phyloP scores from a whole-genome alignment of 768 basidiomycete species.

The Amanita muscaria region DNA sequence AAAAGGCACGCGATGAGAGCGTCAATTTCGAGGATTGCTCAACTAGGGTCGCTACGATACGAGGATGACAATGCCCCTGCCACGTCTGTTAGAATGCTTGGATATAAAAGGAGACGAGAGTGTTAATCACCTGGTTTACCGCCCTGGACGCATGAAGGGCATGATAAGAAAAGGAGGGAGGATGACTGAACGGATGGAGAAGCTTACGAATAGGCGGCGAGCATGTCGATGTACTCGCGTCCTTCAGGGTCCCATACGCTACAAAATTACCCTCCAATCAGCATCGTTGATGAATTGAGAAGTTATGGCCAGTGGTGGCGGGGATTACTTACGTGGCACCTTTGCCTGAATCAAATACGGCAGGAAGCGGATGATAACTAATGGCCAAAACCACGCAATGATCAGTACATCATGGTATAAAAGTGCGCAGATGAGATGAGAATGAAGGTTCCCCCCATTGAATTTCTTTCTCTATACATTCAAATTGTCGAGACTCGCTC shows the following conservation, averaged over 20 bases:
- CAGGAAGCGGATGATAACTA: slow-evolving; percentile 93
- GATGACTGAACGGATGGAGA: slow-evolving; percentile 1
- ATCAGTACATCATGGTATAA: slow-evolving; percentile 23
- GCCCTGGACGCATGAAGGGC: slow-evolving; percentile 37
- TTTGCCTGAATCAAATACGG: slow-evolving; percentile 85
- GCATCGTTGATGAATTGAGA: background rate
- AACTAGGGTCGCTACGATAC: slow-evolving; percentile 71
- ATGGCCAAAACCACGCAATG: slow-evolving; percentile 35
- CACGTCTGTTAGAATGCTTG: no score
- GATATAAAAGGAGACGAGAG: slow-evolving; percentile 6
- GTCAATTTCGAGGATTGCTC: slow-evolving; percentile 87
- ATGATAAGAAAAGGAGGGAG: slow-evolving; percentile 1
- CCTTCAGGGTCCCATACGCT: slow-evolving; percentile 94
- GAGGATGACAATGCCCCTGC: slow-evolving; percentile 87
- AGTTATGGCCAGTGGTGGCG: slow-evolving; percentile 1
- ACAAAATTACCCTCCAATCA: slow-evolving; percentile 14
- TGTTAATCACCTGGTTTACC: slow-evolving; percentile 63
- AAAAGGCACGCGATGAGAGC: slow-evolving; percentile 92
- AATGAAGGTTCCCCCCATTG: no score
- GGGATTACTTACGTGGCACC: slow-evolving; percentile 72
- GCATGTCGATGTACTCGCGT: slow-evolving; percentile 94
- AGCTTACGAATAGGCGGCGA: slow-evolving; percentile 91
- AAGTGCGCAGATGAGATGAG: slow-evolving; percentile 17
- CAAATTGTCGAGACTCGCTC: slow-evolving; percentile 3
- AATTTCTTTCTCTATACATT: slow-evolving; percentile 2